Conservation (phyloP, 257 asterid genomes). For the Paraleonurus japonicus region DNA sequence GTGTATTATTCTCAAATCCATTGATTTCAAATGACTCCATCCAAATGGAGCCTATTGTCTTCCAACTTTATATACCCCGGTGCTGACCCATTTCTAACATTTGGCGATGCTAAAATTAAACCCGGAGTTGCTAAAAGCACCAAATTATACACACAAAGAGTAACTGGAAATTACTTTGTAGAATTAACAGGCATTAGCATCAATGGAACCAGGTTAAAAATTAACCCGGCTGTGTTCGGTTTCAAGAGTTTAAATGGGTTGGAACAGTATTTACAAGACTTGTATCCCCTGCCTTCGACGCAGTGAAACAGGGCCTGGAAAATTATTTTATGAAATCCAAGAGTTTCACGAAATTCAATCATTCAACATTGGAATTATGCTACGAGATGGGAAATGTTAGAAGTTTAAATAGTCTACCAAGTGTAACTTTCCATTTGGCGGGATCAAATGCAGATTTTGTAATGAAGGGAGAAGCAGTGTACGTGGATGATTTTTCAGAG, state of each 20-base stretch:
- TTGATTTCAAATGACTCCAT: too few relatives aligned
- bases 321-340: not conserved
- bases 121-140: not conserved
- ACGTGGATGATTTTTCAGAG: too few relatives aligned
- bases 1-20: too few relatives aligned
- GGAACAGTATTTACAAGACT: not conserved
- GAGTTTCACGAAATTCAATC: not conserved
- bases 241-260: not conserved
- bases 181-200: not conserved
- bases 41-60: too few relatives aligned
- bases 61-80: too few relatives aligned
- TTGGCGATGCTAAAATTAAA: not conserved
- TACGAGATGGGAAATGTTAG: not conserved
- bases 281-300: not conserved
- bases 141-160: not conserved
- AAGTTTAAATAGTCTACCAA: not conserved
- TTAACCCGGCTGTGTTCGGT: not conserved
- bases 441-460: not conserved
- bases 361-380: not conserved
- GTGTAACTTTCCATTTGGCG: not conserved
- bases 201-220: not conserved
- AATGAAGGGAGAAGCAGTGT: not conserved
- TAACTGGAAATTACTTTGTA: not conserved
- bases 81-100: too few relatives aligned
- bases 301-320: not conserved